Evolutionary conservation across 2,329 filamentous ascomycete genomes (phyloP), one percentile per base, ranked within the genome.

Genomic region (Bipolaris cookei): DNA sequence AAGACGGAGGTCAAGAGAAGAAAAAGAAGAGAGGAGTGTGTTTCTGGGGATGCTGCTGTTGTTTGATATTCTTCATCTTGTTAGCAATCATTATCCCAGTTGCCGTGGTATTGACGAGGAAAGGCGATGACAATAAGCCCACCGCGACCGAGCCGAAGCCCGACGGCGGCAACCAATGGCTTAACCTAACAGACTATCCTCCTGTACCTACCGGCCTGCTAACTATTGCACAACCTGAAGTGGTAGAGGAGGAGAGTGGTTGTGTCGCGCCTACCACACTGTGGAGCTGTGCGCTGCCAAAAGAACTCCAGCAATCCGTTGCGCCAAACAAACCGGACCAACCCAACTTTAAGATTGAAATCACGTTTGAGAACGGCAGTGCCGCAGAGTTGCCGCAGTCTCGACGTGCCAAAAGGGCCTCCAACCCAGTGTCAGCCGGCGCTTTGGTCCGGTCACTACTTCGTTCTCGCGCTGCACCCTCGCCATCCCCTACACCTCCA

Each of bases 231-330:
- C 89, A 89, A 4, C 86, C 92, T 0, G 85, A 90, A 64, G 87
- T 89, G 47, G 83, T 84, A 0, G 78, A 83, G 1, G 79, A 85
- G n/a, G 83, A 86, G 51, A 85, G 85, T 20, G 86, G 84, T 6
- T 98, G 93, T 65, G 87, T 93, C 3, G 80, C 82, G 6, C 89
- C 89, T 0, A 81, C 86, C 3, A 90, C 90, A 0, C 76, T 95
- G 52, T 98, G 93, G 93, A 96, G 90, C 71, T 98, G 93, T 74
- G 84, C 88, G 10, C 77, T 96, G 14, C 92, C 93, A 2, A 92
- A 92, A 71, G 91, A 92, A 65, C 78, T 91, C 58, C 90, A 93
- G 41, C 77, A 83, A 3, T 82, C 83, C 1, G 85, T 88, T 41
- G 78, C 81, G 1, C 87, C 88, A 0, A 90, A 88, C 68, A 80